A percentile compares a stretch with the other conserved stretches of the same genome.
Evolutionary conservation across 306 rosid species (phyloP).

Genomic region (Dicorynia guianensis): DNA sequence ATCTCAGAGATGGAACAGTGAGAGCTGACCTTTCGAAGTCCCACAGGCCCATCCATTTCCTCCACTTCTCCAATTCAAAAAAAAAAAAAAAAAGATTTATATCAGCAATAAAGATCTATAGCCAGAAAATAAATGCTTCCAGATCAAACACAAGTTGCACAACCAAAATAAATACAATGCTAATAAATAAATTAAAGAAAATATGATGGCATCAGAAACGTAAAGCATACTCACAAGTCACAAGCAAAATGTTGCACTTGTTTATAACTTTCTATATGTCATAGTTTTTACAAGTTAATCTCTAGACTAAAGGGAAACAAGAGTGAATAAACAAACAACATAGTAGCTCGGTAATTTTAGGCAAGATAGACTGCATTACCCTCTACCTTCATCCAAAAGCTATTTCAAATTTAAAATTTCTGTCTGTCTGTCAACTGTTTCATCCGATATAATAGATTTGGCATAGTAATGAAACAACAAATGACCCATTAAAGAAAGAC

Average conservation of each 20-base stretch:
- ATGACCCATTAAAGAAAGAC: too few relatives aligned
- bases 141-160: conserved; percentile 6
- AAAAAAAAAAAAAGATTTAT: conserved; percentile 9
- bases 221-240: conserved; percentile 32
- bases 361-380: neutral
- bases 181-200: conserved; percentile 20
- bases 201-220: conserved; percentile 30
- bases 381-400: neutral
- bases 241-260: conserved; percentile 21
- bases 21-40: conserved; percentile 74
- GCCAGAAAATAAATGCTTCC: neutral
- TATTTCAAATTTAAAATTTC: neutral
- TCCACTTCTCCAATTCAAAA: conserved; percentile 32
- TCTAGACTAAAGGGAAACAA: conserved; percentile 15
- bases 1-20: conserved; percentile 79
- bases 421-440: neutral
- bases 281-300: neutral
- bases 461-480: neutral
- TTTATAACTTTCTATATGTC: conserved; percentile 2
- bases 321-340: neutral
- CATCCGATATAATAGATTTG: neutral
- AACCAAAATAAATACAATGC: neutral
- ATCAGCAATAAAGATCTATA: conserved; percentile 38
- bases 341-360: neutral
- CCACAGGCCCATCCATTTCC: conserved; percentile 68